Evolutionary conservation across 495 filamentous ascomycete genomes (phyloP), one percentile per base, ranked within the genome.

Genomic region (Penicillium cosmopolitanum): DNA sequence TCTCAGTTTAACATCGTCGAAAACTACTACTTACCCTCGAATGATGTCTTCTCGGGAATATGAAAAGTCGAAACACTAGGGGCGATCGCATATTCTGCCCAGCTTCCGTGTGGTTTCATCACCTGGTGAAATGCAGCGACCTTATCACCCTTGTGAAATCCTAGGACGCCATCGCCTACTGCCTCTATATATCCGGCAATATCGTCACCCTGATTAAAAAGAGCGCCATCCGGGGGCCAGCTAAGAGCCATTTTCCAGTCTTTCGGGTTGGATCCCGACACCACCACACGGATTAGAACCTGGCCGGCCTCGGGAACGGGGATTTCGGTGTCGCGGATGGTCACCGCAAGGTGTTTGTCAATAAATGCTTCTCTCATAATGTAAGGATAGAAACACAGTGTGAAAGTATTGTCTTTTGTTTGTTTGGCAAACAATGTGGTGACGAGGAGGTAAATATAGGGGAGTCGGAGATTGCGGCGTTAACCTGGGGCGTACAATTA

Each of bases 211-310:
- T 75, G 64, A 71, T 92, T 91, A 5, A 67, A 19, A 3, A 52
- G 57, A n/a, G 40, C 10, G 10, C 44, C 50, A 11, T 68, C 53
- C 1, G 63, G 44, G 12, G 57, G 51, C 58, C 60, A 71, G 43
- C 69, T 61, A 1, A 80, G 75, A 82, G 23, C 80, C 70, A 70
- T 57, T 63, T 88, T 90, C 88, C 87, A 90, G 74, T 93, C 90
- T 65, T 93, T 93, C 5, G 90, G 91, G 66, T 93, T 93, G 18
- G 82, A 86, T 15, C 87, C 88, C 47, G 79, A 82, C n/a, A 87
- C 83, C 8, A 88, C 73, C 35, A 92, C 87, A 57, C 85, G 84
- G 63, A 89, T 91, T 10, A 93, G 79, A 28, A 93, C 77, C 60
- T 94, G 83, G 58, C 86, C 80, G 3, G 78, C 73, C 42, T 80